Conservation (phyloP, 2,329 filamentous ascomycete genomes). For the Albophoma yamanashiensis region DNA sequence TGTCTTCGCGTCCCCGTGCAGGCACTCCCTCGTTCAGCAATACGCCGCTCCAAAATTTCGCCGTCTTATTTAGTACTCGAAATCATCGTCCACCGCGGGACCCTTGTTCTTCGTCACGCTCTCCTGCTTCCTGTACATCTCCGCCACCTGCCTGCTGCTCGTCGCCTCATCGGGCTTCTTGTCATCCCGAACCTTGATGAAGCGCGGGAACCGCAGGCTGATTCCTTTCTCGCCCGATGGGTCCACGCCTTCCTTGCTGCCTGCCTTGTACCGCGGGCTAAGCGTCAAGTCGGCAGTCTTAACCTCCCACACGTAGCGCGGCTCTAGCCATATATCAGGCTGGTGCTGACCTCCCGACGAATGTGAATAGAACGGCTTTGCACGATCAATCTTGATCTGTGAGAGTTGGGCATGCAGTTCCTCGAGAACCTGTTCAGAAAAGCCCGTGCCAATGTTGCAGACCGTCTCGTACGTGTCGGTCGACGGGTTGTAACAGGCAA, state of each 20-base stretch:
- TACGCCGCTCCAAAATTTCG: neutral
- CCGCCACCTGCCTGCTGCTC: constrained; percentile 72
- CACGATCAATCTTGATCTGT: constrained; percentile 69
- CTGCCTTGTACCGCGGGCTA: constrained; percentile 89
- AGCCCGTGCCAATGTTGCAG: constrained; percentile 97
- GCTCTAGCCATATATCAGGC: constrained; percentile 97
- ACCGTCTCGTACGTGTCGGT: constrained; percentile 85
- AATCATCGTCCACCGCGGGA: constrained; percentile 86
- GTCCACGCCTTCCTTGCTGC: constrained; percentile 68
- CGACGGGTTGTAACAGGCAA: constrained; percentile 81
- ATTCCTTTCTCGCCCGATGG: constrained; percentile 65
- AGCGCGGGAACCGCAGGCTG: constrained; percentile 81
- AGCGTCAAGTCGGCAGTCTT: constrained; percentile 93
- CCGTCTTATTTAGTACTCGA: constrained; percentile 63
- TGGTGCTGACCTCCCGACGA: constrained; percentile 79
- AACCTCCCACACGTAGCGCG: constrained; percentile 91
- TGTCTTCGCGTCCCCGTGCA: neutral
- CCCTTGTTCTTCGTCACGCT: constrained; percentile 78
- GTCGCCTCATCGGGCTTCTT: constrained; percentile 94
- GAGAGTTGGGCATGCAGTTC: constrained; percentile 69
- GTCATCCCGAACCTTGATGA: constrained; percentile 85
- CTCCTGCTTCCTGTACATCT: constrained; percentile 97
- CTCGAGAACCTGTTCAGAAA: constrained; percentile 89
- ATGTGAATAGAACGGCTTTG: constrained; percentile 93
- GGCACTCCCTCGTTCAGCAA: neutral